A percentile compares a stretch with the other conserved stretches of the same genome.
Conservation (phyloP, 305 asterid species). For the Ilex paraguariensis region DNA sequence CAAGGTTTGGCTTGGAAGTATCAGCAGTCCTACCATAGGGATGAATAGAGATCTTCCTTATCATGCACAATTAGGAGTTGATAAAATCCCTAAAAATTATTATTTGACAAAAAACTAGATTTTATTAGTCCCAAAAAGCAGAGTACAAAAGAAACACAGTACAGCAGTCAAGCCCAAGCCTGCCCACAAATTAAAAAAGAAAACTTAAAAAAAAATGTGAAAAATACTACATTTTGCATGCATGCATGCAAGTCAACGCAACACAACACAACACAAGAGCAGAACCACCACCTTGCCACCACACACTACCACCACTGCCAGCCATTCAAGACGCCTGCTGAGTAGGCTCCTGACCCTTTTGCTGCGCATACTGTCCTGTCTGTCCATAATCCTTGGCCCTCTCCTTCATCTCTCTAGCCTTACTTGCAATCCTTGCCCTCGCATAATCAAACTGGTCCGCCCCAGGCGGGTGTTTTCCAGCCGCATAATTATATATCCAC, state of each 20-base stretch:
- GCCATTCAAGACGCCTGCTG: neutral
- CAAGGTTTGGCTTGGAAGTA: too few relatives aligned
- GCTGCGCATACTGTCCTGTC: constrained; percentile 8
- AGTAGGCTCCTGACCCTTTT: constrained; percentile 5
- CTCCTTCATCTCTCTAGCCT: constrained; percentile 27
- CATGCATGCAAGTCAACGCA: neutral
- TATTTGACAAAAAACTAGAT: too few relatives aligned
- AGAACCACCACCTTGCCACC: too few relatives aligned
- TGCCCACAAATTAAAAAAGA: neutral
- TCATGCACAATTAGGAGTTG: too few relatives aligned
- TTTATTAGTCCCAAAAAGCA: too few relatives aligned
- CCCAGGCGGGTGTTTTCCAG: constrained; percentile 19
- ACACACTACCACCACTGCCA: neutral
- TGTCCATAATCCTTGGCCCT: constrained; percentile 19
- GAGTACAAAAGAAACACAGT: too few relatives aligned
- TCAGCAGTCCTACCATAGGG: too few relatives aligned
- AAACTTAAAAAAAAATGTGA: too few relatives aligned
- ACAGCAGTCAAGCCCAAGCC: too few relatives aligned
- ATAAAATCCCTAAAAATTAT: too few relatives aligned
- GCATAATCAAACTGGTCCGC: constrained; percentile 22
- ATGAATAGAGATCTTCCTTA: too few relatives aligned
- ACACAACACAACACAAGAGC: neutral
- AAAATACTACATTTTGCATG: neutral
- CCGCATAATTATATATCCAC: constrained; percentile 23
- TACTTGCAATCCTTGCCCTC: constrained; percentile 17